phyloP scores from a whole-genome alignment of 164 flowering plant species.

The Piper longum region DNA sequence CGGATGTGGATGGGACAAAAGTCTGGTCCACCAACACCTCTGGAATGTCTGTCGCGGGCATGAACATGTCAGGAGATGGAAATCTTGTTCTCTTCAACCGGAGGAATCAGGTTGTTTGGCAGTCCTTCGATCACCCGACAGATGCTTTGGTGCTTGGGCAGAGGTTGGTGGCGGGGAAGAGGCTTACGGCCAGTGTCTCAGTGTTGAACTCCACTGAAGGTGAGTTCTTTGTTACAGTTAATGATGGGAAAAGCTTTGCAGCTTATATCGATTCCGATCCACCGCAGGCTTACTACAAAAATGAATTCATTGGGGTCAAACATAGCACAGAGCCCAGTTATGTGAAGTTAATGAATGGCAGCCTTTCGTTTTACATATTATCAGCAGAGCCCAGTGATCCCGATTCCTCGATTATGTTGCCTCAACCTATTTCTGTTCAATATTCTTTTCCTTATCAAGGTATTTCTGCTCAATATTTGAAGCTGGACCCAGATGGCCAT shows the following conservation, averaged over 20 bases:
- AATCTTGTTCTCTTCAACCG: slow-evolving; percentile 9
- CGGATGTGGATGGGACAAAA: slow-evolving; percentile 12
- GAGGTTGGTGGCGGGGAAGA: slow-evolving; percentile 8
- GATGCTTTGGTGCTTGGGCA: slow-evolving; percentile 15
- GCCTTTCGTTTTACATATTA: slow-evolving; percentile 4
- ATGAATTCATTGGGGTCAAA: background rate
- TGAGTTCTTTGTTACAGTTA: slow-evolving; percentile 5
- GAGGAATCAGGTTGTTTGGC: slow-evolving; percentile 8
- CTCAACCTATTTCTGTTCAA: slow-evolving; percentile 1
- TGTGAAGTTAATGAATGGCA: slow-evolving; percentile 10
- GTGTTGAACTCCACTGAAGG: slow-evolving; percentile 9
- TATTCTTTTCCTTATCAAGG: background rate
- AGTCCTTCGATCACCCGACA: slow-evolving; percentile 22
- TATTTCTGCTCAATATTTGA: slow-evolving; percentile 12
- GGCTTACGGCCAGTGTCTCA: slow-evolving; percentile 13
- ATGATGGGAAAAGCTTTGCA: background rate
- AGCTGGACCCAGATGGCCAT: slow-evolving; percentile 23
- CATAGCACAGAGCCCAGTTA: slow-evolving; percentile 5
- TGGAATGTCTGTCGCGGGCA: slow-evolving; percentile 13
- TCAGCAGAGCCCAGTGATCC: slow-evolving; percentile 3
- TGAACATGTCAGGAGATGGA: slow-evolving; percentile 13
- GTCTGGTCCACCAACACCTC: slow-evolving; percentile 26
- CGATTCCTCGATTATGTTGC: background rate
- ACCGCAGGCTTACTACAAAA: background rate
- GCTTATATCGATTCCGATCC: slow-evolving; percentile 2